phyloP scores from a whole-genome alignment of 148 eudicot species.

The Silene uniflora region DNA sequence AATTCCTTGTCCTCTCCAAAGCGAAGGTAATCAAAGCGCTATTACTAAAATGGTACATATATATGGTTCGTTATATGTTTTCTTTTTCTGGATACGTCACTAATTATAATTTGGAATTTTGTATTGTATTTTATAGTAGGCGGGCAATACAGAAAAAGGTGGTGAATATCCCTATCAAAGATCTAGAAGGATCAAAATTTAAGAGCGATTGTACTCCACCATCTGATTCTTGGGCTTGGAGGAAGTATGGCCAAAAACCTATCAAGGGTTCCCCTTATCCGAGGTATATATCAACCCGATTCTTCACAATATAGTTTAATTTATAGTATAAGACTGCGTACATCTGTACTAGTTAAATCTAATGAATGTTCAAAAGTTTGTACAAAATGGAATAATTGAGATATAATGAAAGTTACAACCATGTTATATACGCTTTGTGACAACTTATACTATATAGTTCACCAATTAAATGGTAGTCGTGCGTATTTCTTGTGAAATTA shows the following conservation, averaged over 20 bases:
- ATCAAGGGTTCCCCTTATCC: conserved; percentile 87
- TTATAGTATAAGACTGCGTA: not conserved
- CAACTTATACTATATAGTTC: not conserved
- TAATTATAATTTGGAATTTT: not conserved
- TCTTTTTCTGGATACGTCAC: conserved; percentile 1
- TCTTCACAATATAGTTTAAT: not conserved
- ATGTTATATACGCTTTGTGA: not conserved
- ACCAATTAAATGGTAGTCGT: not conserved
- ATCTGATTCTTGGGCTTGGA: conserved; percentile 85
- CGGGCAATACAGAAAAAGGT: conserved; percentile 58
- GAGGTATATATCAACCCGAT: conserved; percentile 25
- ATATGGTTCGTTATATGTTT: not conserved
- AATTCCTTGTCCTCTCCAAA: conserved; percentile 26
- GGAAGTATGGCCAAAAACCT: conserved; percentile 82
- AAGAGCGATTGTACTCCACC: conserved; percentile 77
- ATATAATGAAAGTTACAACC: not conserved
- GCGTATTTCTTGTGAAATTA: not conserved
- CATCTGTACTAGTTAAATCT: not conserved
- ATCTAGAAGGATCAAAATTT: conserved; percentile 54
- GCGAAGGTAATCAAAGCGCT: conserved; percentile 28
- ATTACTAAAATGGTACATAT: not conserved
- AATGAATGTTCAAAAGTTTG: not conserved
- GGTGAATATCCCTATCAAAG: conserved; percentile 59
- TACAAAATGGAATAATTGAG: not conserved
- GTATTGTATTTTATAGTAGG: conserved; percentile 29